Evolutionary conservation across 805 yeast genomes (phyloP), one percentile per base, ranked within the genome.

Genomic region (Myxozyma monticola): DNA sequence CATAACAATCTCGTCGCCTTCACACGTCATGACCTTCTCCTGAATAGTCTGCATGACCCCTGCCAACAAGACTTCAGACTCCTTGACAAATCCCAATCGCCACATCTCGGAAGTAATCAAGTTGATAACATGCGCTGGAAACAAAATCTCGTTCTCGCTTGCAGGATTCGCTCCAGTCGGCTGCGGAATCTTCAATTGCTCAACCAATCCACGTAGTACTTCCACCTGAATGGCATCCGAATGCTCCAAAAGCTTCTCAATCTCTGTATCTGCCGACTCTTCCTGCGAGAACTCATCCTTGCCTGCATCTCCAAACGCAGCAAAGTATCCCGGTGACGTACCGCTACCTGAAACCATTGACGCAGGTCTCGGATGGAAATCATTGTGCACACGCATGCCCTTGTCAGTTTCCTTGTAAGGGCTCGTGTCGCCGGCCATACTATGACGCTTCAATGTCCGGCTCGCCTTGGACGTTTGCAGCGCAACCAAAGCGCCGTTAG

Each of bases 61-160:
- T 40, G 96, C 96, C 55, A 93, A 73, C 65, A 93, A 86, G 49
- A 81, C 83, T 72, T 93, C 98, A 65, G 91, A 83, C 68, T 91
- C 96, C 59, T 85, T 81, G 14, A 96, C 88, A 62, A 89, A 78
- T 1, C 98, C 98, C 41, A 91, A 76, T 70, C 98, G 80, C 99
- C 99, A 93, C 98, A 93, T 89, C 68, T 93, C 99, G 63, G 95
- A 84, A 57, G 91, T 75, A 29, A 91, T 84, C 59, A 93, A 85
- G 63, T 93, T 91, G 63, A 93, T 82, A 59, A 93, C 88, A 74
- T 96, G 82, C 1, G 97, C 93, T 24, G 99, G 99, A 81, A 89
- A 93, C 47, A 93, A 75, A 9, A 91, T 95, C 67, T 93, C 98
- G 65, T 89, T 88, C 65, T 88, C 79, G 14, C 90, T 82, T 57